Evolutionary conservation across 2,329 filamentous ascomycete genomes (phyloP).

Genomic region (Macroventuria anomochaeta): DNA sequence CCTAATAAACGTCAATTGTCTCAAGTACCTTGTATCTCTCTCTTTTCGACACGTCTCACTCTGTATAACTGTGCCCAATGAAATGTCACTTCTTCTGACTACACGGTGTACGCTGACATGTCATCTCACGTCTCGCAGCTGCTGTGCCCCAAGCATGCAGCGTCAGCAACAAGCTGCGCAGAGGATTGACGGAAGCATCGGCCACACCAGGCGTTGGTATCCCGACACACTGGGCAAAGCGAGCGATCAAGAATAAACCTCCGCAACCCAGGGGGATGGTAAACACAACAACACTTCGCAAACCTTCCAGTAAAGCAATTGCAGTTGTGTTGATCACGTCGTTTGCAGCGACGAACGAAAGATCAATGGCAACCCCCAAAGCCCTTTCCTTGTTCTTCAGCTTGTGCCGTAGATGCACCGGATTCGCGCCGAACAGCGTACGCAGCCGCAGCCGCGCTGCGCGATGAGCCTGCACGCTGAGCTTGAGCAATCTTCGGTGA

Average conservation of each 20-base stretch:
- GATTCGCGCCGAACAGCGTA: neutral
- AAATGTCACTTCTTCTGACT: neutral
- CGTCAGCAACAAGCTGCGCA: neutral
- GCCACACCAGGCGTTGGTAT: neutral
- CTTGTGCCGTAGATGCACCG: neutral
- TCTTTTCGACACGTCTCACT: neutral
- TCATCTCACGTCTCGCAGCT: neutral
- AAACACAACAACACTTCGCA: neutral
- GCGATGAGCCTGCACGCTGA: neutral
- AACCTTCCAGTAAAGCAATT: no score
- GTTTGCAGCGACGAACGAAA: neutral
- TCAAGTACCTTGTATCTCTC: neutral
- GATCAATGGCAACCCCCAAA: neutral
- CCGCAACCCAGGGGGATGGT: conserved; percentile 10
- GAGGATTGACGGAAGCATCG: neutral
- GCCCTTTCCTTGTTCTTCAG: neutral
- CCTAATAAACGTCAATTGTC: neutral
- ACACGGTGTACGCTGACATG: neutral
- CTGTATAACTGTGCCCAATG: no score
- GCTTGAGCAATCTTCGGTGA: conserved; percentile 2
- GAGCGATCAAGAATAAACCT: conserved; percentile 7
- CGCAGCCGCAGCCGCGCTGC: neutral
- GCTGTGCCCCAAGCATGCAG: neutral
- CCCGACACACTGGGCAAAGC: conserved; percentile 13
- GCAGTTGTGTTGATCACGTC: neutral